Evolutionary conservation across 805 yeast genomes (phyloP).

Genomic region (Candida golubevii): DNA sequence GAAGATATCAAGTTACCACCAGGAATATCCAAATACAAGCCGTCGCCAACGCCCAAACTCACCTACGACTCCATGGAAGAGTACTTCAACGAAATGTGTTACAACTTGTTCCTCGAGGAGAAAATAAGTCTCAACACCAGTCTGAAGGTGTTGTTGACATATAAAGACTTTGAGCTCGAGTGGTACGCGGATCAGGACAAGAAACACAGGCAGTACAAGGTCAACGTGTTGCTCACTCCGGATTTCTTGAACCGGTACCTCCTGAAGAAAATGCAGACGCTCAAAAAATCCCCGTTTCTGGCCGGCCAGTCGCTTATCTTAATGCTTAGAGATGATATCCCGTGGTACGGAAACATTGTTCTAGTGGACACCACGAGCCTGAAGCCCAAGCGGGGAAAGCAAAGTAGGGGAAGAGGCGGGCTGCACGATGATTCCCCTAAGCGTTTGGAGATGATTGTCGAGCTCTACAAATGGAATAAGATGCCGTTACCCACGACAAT

Average conservation of each 20-base stretch:
- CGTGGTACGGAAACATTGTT: slow-evolving; percentile 58
- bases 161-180: slow-evolving; percentile 45
- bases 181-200: slow-evolving; percentile 48
- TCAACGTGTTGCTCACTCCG: slow-evolving; percentile 41
- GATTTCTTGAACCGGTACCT: slow-evolving; percentile 48
- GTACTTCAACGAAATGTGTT: slow-evolving; percentile 57
- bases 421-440: slow-evolving; percentile 15
- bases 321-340: slow-evolving; percentile 44
- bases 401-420: slow-evolving; percentile 8
- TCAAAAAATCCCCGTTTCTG: slow-evolving; percentile 57
- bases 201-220: slow-evolving; percentile 36
- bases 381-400: slow-evolving; percentile 8
- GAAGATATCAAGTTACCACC: slow-evolving; percentile 18
- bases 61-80: slow-evolving; percentile 46
- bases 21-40: slow-evolving; percentile 27
- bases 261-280: slow-evolving; percentile 45
- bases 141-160: slow-evolving; percentile 34
- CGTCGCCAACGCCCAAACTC: slow-evolving; percentile 39
- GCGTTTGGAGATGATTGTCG: slow-evolving; percentile 42
- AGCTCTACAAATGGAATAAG: slow-evolving; percentile 57
- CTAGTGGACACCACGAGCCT: slow-evolving; percentile 27
- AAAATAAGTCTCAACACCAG: slow-evolving; percentile 33
- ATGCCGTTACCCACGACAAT: slow-evolving; percentile 44
- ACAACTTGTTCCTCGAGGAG: slow-evolving; percentile 62
- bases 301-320: slow-evolving; percentile 57